These are phyloP conservation scores for Cryphonectria japonica DNA, from an alignment of 2,329 filamentous ascomycete genomes.

Conservation along the genomic window DNA sequence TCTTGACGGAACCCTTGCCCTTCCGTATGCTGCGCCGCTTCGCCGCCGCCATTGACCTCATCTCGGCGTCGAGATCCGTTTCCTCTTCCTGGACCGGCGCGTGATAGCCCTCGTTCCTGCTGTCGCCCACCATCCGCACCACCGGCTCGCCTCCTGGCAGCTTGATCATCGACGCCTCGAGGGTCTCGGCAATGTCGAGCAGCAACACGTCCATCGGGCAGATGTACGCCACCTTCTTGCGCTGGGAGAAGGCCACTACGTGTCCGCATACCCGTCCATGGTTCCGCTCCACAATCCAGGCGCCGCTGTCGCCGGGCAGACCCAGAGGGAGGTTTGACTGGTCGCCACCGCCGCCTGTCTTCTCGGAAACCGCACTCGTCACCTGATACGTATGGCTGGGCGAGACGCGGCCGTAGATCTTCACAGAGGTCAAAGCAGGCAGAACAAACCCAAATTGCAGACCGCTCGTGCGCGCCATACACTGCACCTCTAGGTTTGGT, in stretches of 20 bases:
- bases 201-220: slow-evolving; percentile 93
- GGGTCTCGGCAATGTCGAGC: slow-evolving; percentile 79
- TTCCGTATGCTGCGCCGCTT: slow-evolving; percentile 27
- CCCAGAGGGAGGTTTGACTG: slow-evolving; percentile 50
- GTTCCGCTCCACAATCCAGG: slow-evolving; percentile 85
- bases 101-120: slow-evolving; percentile 69
- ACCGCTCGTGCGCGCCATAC: slow-evolving; percentile 84
- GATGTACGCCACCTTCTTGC: slow-evolving; percentile 84
- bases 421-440: slow-evolving; percentile 79
- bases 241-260: slow-evolving; percentile 83
- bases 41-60: slow-evolving; percentile 26
- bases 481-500: slow-evolving; percentile 80
- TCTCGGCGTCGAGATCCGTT: slow-evolving; percentile 18
- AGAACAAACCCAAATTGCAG: slow-evolving; percentile 79
- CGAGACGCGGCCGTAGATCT: slow-evolving; percentile 81
- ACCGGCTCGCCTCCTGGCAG: slow-evolving; percentile 65
- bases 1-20: slow-evolving; percentile 27
- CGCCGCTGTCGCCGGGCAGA: slow-evolving; percentile 87
- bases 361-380: slow-evolving; percentile 43
- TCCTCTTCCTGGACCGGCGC: slow-evolving; percentile 43
- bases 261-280: slow-evolving; percentile 86
- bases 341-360: slow-evolving; percentile 29
- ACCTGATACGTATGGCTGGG: slow-evolving; percentile 74
- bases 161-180: slow-evolving; percentile 71
- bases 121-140: slow-evolving; percentile 41